Conservation (phyloP, 169 alveolate species). For the Plasmodium malariae region DNA sequence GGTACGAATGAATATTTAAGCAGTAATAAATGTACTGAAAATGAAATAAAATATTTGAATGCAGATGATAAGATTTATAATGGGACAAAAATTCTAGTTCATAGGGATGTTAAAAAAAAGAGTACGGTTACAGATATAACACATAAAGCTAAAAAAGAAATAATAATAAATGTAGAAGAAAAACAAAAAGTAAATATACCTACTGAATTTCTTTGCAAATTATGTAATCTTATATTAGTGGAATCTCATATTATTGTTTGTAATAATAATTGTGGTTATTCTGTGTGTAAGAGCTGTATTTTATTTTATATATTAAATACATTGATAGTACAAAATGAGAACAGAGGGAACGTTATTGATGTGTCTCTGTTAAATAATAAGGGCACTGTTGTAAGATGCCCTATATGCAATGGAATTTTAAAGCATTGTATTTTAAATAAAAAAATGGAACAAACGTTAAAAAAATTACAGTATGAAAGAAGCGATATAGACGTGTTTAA, state of each 20-base stretch:
- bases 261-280: constrained; percentile 75
- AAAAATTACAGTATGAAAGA: constrained; percentile 39
- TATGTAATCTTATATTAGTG: constrained; percentile 36
- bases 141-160: constrained; percentile 76
- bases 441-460: constrained; percentile 53
- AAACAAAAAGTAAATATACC: constrained; percentile 60
- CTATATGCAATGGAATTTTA: constrained; percentile 45
- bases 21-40: background rate
- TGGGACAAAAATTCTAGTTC: constrained; percentile 63
- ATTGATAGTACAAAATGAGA: constrained; percentile 26
- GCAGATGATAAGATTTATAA: constrained; percentile 63
- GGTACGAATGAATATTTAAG: background rate
- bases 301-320: constrained; percentile 44
- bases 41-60: constrained; percentile 17
- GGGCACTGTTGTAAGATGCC: constrained; percentile 33
- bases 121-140: constrained; percentile 34
- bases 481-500: constrained; percentile 40
- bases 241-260: constrained; percentile 71
- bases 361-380: background rate
- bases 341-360: constrained; percentile 24
- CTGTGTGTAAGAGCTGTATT: constrained; percentile 70
- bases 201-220: constrained; percentile 61
- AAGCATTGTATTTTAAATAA: constrained; percentile 65
- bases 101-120: constrained; percentile 59
- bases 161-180: constrained; percentile 38